These are phyloP conservation scores for Aspergillus saccharolyticus DNA, from an alignment of 495 filamentous ascomycete genomes.

Conservation along the genomic window DNA sequence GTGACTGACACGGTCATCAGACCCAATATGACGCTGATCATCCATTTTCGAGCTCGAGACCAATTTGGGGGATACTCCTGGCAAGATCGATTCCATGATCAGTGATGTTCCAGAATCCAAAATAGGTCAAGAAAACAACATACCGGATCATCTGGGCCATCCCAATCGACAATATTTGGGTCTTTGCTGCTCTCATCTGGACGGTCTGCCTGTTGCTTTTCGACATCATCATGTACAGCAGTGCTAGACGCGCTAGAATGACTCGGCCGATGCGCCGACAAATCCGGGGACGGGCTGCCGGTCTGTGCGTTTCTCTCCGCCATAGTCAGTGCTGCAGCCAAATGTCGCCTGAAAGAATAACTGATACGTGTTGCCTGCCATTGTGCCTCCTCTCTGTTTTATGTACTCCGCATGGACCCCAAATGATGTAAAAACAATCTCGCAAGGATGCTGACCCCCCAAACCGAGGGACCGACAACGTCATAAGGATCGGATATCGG, in stretches of 20 bases:
- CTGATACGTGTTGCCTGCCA: not conserved
- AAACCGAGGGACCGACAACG: not conserved
- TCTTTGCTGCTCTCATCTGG: not conserved
- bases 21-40: not conserved
- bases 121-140: not conserved
- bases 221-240: not conserved
- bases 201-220: not conserved
- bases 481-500: not conserved
- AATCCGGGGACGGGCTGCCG: not conserved
- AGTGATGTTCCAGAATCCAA: not conserved
- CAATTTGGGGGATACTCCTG: not conserved
- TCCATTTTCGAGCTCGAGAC: not conserved
- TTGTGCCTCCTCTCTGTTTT: not conserved
- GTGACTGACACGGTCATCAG: slow-evolving; percentile 26
- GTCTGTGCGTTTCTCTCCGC: not conserved
- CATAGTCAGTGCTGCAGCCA: not conserved
- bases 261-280: not conserved
- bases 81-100: not conserved
- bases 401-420: not conserved
- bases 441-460: not conserved
- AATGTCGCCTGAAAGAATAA: not conserved
- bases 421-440: not conserved
- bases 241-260: not conserved
- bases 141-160: slow-evolving; percentile 1
- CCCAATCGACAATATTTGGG: slow-evolving; percentile 1